Conservation (phyloP, 2,329 filamentous ascomycete genomes). For the Paraphoma sp. region DNA sequence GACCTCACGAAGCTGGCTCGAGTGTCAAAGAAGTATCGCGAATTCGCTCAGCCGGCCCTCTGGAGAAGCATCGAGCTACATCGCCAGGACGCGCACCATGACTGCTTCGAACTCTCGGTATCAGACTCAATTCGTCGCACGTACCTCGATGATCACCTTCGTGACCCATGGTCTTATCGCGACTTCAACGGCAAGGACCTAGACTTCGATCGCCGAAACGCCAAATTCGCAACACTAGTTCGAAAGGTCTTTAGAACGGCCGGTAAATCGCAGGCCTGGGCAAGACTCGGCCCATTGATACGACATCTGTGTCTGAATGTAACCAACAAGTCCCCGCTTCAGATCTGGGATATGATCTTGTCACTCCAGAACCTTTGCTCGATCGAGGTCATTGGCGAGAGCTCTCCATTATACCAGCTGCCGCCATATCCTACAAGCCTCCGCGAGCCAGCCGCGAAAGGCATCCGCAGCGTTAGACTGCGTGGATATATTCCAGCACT, state of each 20-base stretch:
- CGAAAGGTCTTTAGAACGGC: not conserved
- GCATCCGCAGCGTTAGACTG: too few species aligned
- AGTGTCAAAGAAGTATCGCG: constrained; percentile 5
- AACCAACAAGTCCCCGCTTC: not conserved
- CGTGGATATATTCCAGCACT: too few species aligned
- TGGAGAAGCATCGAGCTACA: constrained; percentile 10
- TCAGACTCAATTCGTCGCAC: not conserved
- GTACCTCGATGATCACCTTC: constrained; percentile 1
- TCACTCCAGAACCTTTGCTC: not conserved
- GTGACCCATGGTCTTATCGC: not conserved
- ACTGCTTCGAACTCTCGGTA: not conserved
- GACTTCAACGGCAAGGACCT: not conserved
- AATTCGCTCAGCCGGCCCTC: not conserved
- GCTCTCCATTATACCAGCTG: too few species aligned
- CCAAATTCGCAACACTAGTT: constrained; percentile 1
- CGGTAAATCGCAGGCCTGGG: constrained; percentile 1
- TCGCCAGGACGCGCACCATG: constrained; percentile 5
- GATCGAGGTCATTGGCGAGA: not conserved
- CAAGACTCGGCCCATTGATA: not conserved
- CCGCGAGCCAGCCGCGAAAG: too few species aligned
- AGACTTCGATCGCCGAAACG: constrained; percentile 1
- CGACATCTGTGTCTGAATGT: not conserved
- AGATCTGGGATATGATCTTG: constrained; percentile 2
- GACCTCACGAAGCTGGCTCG: constrained; percentile 7
- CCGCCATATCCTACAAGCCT: too few species aligned